Evolutionary conservation across 2,329 filamentous ascomycete species (phyloP), one percentile per base, ranked within the genome.

Genomic region (Ilyonectria destructans): DNA sequence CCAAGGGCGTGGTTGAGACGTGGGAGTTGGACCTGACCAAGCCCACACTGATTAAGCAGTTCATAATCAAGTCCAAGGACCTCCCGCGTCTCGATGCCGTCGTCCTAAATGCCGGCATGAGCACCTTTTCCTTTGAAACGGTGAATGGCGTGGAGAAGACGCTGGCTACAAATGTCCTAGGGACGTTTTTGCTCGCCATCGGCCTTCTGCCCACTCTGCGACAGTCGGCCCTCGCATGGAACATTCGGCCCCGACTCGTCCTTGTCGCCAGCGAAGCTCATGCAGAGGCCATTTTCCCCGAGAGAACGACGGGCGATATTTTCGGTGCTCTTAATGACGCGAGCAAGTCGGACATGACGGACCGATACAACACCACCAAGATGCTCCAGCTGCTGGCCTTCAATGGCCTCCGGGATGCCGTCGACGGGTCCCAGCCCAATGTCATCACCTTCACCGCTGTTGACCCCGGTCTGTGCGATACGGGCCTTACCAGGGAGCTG

Each of bases 151-250:
- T 59, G 46, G 65, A 67, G 35, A 67, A 26, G 59, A 64, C 54
- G 2, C 54, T 64, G 29, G 60, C 31, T 40, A 64, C 60, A 55
- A 67, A 67, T 29, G 60, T 67, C 37, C 43, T 35, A 12, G 65
- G 65, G 8, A 67, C 65, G 12, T 67, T 67, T 15, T 46, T 67
- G 2, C 59, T 67, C 29, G 60, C 65, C 7, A 59, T 67, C 21
- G 55, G 59, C 17, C 13, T 64, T 5, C 46, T 67, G 21, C 65
- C 65, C 12, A 29, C 48, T 29, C 60, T 67, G 37, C 59, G 60
- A 45, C 40, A 23, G 29, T 59, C 65, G 33, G 54, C 26, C 31
- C 49, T 54, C 29, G 15, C 26, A 35, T 33, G 31, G 29, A 54
- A 35, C 31, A 54, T 35, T n/a, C 49, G 49, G 26, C 49, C 49